Evolutionary conservation across 2,329 filamentous ascomycete species (phyloP).

Genomic region (Aspergillaceae sp.): DNA sequence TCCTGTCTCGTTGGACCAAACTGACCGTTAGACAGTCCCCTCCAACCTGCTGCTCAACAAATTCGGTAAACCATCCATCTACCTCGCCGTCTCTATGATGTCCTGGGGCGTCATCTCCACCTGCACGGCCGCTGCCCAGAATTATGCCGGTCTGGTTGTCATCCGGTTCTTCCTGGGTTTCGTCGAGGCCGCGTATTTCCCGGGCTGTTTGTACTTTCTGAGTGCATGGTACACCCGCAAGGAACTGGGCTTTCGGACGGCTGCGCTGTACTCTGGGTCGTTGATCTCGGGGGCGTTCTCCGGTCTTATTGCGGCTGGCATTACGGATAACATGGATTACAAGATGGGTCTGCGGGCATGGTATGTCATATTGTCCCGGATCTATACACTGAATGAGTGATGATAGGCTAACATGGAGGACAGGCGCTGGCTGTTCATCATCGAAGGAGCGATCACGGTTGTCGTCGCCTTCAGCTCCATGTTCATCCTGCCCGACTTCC

Average conservation of each 20-base stretch:
- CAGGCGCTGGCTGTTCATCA: conserved; percentile 34
- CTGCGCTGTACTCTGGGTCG: conserved; percentile 45
- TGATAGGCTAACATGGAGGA: too few species aligned
- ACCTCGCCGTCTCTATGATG: conserved; percentile 29
- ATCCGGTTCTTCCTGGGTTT: conserved; percentile 35
- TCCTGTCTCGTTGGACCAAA: too few species aligned
- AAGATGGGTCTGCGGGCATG: conserved; percentile 29
- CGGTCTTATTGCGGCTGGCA: conserved; percentile 46
- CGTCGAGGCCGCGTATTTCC: conserved; percentile 40
- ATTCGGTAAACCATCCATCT: conserved; percentile 25
- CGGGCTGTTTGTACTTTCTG: conserved; percentile 42
- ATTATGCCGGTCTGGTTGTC: conserved; percentile 26
- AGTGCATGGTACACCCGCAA: conserved; percentile 47
- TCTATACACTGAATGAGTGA: too few species aligned
- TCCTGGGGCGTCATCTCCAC: conserved; percentile 34
- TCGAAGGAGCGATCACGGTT: conserved; percentile 30
- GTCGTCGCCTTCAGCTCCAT: conserved; percentile 26
- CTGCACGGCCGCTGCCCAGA: conserved; percentile 28
- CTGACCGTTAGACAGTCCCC: conserved; percentile 20
- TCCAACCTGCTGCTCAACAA: conserved; percentile 30
- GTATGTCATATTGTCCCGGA: conserved; percentile 3
- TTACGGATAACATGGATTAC: conserved; percentile 35
- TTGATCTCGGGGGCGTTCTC: conserved; percentile 45
- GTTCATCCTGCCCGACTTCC: conserved; percentile 34
- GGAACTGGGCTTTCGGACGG: conserved; percentile 44